Conservation (phyloP, 352 stramenopile species). For the Globisporangium heterothallicum region DNA sequence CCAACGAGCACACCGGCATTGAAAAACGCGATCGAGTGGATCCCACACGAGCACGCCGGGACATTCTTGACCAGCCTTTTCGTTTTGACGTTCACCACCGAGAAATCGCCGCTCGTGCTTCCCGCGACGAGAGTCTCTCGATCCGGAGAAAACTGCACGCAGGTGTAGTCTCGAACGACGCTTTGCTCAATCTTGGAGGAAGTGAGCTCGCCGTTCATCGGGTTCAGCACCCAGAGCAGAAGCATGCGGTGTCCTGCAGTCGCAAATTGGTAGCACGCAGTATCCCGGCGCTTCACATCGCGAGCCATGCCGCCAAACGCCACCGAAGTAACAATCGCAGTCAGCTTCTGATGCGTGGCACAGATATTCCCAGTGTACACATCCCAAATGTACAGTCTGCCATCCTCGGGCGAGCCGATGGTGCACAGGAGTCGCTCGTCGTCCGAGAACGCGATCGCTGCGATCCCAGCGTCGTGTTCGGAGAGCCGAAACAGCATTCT, state of each 20-base stretch:
- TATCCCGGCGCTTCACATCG: slow-evolving; percentile 90
- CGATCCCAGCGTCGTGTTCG: slow-evolving; percentile 90
- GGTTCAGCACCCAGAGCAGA: slow-evolving; percentile 85
- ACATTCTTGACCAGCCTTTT: slow-evolving; percentile 63
- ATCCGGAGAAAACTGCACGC: slow-evolving; percentile 76
- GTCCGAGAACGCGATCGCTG: slow-evolving; percentile 85
- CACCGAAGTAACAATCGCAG: slow-evolving; percentile 50
- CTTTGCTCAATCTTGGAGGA: slow-evolving; percentile 70
- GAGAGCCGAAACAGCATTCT: slow-evolving; percentile 76
- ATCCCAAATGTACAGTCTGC: slow-evolving; percentile 89
- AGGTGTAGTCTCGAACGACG: slow-evolving; percentile 80
- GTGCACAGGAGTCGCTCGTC: slow-evolving; percentile 87
- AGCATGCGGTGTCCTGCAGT: slow-evolving; percentile 76
- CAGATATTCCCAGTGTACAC: slow-evolving; percentile 86
- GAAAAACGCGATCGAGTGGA: slow-evolving; percentile 56
- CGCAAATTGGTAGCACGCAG: slow-evolving; percentile 82
- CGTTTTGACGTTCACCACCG: slow-evolving; percentile 74
- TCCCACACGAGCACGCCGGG: slow-evolving; percentile 74
- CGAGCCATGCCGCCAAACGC: slow-evolving; percentile 80
- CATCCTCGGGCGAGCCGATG: slow-evolving; percentile 72
- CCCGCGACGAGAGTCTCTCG: slow-evolving; percentile 77
- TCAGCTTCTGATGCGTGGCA: slow-evolving; percentile 70
- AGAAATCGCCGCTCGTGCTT: slow-evolving; percentile 86
- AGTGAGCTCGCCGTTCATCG: slow-evolving; percentile 68
- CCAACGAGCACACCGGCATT: slow-evolving; percentile 53